Evolutionary conservation across 1,284 basidiomycete genomes (phyloP).

Genomic region (Sanghuangporus baumii): DNA sequence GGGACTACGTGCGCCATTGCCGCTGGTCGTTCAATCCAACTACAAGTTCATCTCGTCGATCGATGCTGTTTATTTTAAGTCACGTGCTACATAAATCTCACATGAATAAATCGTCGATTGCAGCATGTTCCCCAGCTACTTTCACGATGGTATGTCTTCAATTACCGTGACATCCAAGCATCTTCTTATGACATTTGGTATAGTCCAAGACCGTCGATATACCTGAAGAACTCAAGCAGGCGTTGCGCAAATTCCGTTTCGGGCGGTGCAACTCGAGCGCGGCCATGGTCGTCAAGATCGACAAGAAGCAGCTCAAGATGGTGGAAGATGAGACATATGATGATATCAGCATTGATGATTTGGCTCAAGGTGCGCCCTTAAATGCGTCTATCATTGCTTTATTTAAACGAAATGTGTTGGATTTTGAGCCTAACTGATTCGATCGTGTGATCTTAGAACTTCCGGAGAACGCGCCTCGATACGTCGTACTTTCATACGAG

Average conservation of each 20-base stretch:
- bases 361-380: slow-evolving; percentile 64
- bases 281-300: slow-evolving; percentile 80
- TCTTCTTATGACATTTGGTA: not conserved
- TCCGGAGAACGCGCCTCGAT: slow-evolving; percentile 86
- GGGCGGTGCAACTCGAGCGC: slow-evolving; percentile 59
- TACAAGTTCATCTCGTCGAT: too few relatives aligned
- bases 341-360: slow-evolving; percentile 71
- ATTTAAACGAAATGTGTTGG: not conserved
- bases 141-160: not conserved
- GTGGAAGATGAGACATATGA: slow-evolving; percentile 79
- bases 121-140: not conserved
- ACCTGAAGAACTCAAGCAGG: slow-evolving; percentile 66
- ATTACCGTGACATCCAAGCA: too few relatives aligned
- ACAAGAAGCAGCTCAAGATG: slow-evolving; percentile 54
- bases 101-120: not conserved
- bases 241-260: slow-evolving; percentile 81
- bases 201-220: slow-evolving; percentile 34
- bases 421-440: not conserved
- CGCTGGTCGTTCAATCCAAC: not conserved
- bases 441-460: slow-evolving; percentile 53
- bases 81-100: not conserved
- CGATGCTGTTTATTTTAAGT: not conserved
- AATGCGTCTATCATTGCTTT: too few relatives aligned
- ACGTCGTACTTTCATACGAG: slow-evolving; percentile 81
- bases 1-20: slow-evolving; percentile 86